Evolutionary conservation across 2,329 filamentous ascomycete genomes (phyloP), one percentile per base, ranked within the genome.

Genomic region (Cryphonectria japonica): DNA sequence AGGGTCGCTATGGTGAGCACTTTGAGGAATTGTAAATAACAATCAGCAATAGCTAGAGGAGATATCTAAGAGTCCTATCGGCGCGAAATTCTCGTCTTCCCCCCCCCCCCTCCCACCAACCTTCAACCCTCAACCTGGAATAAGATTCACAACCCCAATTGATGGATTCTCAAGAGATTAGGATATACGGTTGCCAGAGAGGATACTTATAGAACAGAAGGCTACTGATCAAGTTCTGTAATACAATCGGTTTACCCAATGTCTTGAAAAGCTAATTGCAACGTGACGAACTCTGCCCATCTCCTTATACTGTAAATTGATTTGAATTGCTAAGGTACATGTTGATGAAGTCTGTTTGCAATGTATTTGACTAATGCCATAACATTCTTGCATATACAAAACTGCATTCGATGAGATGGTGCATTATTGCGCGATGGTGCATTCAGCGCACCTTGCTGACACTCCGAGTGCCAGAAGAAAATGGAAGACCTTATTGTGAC

Each of bases 21-120:
- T 37, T 19, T n/a, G 57, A 43, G 11, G 16, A 59, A 52, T 50
- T 19, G n/a, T 19, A 34, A 32, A 54, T 73, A 60, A 73, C 63
- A 69, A 32, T 6, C n/a, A 50, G 8, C 22, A 50, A 60, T 34
- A 73, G 71, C 67, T 73, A 73, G 63, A 69, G 62, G 60, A 64
- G 65, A 65, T 66, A 54, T 50, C 57, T 22, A 60, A 54, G 22
- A 22, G 26, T 22, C 63, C 39, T 34, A n/a, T 11, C 34, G 41
- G 46, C 43, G n/a, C 7, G 7, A 50, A 11, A 50, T 22, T 50
- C 46, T 50, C 22, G 16, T n/a, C 46, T 22, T 22, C 46, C 46
- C 7, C 22, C 19, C 46, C 46, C 22, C 22, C 7, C 6, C 43
- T 2, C 41, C 41, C 14, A 46, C 34, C 1, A 9, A 2, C 37